These are phyloP conservation scores for Candida pseudoglaebosa DNA, from an alignment of 805 yeast genomes.

Conservation along the genomic window DNA sequence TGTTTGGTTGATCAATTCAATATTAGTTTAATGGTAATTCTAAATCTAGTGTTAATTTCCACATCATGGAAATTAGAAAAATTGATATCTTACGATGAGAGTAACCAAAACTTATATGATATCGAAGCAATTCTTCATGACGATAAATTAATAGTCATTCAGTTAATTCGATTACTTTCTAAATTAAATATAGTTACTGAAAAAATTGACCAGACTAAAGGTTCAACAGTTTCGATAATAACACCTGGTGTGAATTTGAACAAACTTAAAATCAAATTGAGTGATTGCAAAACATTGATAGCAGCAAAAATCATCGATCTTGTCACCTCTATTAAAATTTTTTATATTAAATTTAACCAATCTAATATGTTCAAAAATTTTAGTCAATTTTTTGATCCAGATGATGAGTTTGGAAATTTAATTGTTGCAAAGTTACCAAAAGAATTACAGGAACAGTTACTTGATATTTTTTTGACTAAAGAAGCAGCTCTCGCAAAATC, in stretches of 20 bases:
- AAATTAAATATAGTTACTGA: not conserved
- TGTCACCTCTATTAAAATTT: constrained; percentile 28
- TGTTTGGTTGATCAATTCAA: constrained; percentile 11
- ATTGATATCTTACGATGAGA: constrained; percentile 18
- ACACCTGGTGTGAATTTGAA: not conserved
- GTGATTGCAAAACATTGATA: constrained; percentile 17
- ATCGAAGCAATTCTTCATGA: constrained; percentile 21
- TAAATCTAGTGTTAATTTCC: constrained; percentile 23
- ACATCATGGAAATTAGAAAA: constrained; percentile 35
- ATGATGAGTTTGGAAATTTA: constrained; percentile 14
- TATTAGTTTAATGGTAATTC: constrained; percentile 14
- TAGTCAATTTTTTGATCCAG: constrained; percentile 26
- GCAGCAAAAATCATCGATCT: constrained; percentile 29
- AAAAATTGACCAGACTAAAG: not conserved
- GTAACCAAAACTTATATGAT: constrained; percentile 19
- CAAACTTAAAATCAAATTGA: not conserved
- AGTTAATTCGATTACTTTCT: constrained; percentile 7
- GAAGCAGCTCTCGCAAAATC: constrained; percentile 45
- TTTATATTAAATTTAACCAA: constrained; percentile 25
- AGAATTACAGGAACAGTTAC: constrained; percentile 26
- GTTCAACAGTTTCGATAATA: not conserved
- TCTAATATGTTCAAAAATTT: constrained; percentile 29
- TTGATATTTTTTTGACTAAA: constrained; percentile 43
- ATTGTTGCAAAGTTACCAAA: constrained; percentile 22
- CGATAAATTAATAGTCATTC: constrained; percentile 12